Conservation (phyloP, 1,139 yeast genomes). For the Hanseniaspora uvarum region DNA sequence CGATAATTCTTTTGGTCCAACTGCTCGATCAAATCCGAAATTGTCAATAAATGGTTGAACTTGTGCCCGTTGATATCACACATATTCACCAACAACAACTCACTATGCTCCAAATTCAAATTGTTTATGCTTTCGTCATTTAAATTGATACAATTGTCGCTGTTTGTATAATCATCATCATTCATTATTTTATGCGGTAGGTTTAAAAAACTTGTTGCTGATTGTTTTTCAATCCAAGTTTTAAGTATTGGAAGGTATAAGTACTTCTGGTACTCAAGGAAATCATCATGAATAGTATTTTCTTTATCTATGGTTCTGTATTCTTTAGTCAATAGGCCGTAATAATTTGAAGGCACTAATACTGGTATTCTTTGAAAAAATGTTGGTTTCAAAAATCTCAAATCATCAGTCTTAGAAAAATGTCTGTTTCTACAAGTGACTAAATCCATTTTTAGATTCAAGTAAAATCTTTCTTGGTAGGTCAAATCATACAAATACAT, state of each 20-base stretch:
- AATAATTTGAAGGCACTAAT: conserved; percentile 37
- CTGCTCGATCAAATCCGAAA: conserved; percentile 13
- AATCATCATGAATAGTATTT: conserved; percentile 30
- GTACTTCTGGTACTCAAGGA: conserved; percentile 26
- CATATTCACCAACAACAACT: conserved; percentile 7
- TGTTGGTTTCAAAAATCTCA: conserved; percentile 39
- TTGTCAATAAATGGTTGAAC: neutral
- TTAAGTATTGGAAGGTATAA: conserved; percentile 26
- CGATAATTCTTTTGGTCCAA: conserved; percentile 6
- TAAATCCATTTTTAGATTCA: conserved; percentile 27
- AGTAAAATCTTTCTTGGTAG: conserved; percentile 24
- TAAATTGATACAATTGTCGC: neutral
- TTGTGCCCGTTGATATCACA: neutral
- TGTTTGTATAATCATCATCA: neutral
- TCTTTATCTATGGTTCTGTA: conserved; percentile 25
- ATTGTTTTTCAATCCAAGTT: conserved; percentile 23
- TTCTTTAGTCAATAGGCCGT: conserved; percentile 38
- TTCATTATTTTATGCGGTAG: conserved; percentile 2
- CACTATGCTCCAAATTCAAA: neutral
- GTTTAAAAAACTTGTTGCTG: conserved; percentile 14
- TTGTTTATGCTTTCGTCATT: neutral
- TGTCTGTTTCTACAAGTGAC: conserved; percentile 49
- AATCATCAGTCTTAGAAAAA: conserved; percentile 37
- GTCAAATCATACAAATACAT: conserved; percentile 22
- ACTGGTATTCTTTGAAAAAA: conserved; percentile 46